Conservation (phyloP, 306 rosid genomes). For the Cucumis cinereus region DNA sequence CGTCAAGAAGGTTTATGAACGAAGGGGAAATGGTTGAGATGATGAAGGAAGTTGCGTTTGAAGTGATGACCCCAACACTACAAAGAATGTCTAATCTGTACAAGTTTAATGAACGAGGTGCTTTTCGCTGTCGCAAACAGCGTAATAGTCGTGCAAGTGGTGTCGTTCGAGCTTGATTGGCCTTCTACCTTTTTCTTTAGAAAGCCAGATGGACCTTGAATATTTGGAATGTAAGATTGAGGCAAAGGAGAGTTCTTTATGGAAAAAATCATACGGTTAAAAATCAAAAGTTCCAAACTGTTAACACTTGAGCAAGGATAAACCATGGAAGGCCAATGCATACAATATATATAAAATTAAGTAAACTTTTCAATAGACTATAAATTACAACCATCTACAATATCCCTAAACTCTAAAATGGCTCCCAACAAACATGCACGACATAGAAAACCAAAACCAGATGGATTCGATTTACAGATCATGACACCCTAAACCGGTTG, state of each 20-base stretch:
- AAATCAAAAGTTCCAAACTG: too few relatives aligned
- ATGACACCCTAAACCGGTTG: background rate
- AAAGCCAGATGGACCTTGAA: conserved; percentile 4
- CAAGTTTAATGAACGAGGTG: conserved; percentile 13
- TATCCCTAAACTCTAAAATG: too few relatives aligned
- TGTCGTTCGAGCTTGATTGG: conserved; percentile 28
- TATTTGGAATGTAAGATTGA: conserved; percentile 22
- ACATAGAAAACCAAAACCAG: too few relatives aligned
- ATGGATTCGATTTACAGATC: background rate
- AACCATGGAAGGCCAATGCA: too few relatives aligned
- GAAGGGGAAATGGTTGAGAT: conserved; percentile 18
- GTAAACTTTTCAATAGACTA: too few relatives aligned
- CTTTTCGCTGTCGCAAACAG: conserved; percentile 19
- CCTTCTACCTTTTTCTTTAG: conserved; percentile 12
- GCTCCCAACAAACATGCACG: too few relatives aligned
- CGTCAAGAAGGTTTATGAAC: conserved; percentile 16
- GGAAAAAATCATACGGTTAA: conserved; percentile 13
- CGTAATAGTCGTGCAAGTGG: conserved; percentile 25
- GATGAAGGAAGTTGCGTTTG: conserved; percentile 19
- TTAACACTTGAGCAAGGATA: too few relatives aligned
- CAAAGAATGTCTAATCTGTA: conserved; percentile 12
- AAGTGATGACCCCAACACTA: conserved; percentile 8
- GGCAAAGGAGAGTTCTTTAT: conserved; percentile 20
- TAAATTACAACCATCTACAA: too few relatives aligned
- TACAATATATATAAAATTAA: too few relatives aligned